Conservation (phyloP, 805 yeast species). For the Metschnikowia matae region DNA sequence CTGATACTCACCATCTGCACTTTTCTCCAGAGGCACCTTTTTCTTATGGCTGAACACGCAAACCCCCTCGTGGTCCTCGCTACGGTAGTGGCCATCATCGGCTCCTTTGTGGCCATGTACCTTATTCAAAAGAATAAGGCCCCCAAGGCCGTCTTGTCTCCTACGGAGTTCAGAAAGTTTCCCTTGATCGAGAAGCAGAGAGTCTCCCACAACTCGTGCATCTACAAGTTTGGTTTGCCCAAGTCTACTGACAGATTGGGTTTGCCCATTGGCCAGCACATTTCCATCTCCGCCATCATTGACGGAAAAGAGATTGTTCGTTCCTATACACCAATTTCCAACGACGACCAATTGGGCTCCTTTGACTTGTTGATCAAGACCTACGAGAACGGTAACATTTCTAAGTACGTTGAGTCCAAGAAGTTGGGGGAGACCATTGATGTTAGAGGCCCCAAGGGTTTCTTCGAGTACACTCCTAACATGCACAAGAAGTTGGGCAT, state of each 20-base stretch:
- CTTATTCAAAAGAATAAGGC: constrained; percentile 32
- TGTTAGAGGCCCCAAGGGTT: constrained; percentile 89
- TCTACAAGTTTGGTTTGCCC: constrained; percentile 83
- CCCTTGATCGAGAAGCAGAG: constrained; percentile 74
- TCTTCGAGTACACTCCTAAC: constrained; percentile 76
- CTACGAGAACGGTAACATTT: constrained; percentile 81
- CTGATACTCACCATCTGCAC: neutral
- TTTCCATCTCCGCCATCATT: constrained; percentile 70
- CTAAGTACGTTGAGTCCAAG: constrained; percentile 66
- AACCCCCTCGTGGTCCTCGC: constrained; percentile 39
- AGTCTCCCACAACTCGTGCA: constrained; percentile 74
- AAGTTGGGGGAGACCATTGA: constrained; percentile 74
- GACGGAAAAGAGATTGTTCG: constrained; percentile 77
- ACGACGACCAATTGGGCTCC: constrained; percentile 72
- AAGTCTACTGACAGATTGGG: constrained; percentile 71
- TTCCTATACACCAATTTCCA: constrained; percentile 87
- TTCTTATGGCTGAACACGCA: constrained; percentile 29
- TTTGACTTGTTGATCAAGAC: constrained; percentile 85
- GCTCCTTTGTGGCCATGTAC: constrained; percentile 32
- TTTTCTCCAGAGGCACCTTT: neutral
- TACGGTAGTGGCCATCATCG: constrained; percentile 36
- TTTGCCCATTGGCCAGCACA: constrained; percentile 92
- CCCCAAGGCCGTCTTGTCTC: constrained; percentile 52
- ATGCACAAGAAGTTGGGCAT: constrained; percentile 70
- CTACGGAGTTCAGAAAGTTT: constrained; percentile 69